These are phyloP conservation scores for Sphaerulina populicola DNA, from an alignment of 2,329 filamentous ascomycete genomes.

Conservation along the genomic window DNA sequence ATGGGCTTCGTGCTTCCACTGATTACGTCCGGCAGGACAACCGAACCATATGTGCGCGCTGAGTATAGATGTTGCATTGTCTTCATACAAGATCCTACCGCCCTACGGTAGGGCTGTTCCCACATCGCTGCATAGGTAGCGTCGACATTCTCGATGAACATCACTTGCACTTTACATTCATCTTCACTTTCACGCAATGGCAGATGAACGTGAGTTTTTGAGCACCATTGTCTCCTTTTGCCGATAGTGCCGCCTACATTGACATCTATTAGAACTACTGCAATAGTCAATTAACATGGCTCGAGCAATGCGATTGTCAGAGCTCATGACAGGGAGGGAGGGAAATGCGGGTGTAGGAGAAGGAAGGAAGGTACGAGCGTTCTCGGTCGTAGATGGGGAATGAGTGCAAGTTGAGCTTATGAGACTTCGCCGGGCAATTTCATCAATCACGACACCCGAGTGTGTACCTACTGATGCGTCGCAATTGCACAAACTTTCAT, in stretches of 20 bases:
- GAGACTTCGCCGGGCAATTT: background rate
- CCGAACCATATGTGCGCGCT: background rate
- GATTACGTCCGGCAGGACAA: background rate
- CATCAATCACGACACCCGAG: background rate
- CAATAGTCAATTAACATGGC: conserved; percentile 55
- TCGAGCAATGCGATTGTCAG: conserved; percentile 53
- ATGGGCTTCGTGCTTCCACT: conserved; percentile 10
- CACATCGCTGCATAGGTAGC: background rate
- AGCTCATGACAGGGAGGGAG: conserved; percentile 50
- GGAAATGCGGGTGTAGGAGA: background rate
- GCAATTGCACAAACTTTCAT: background rate
- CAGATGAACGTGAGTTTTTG: conserved; percentile 45
- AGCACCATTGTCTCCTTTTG: background rate
- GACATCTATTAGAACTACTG: no score
- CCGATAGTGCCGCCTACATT: background rate
- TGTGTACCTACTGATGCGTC: background rate
- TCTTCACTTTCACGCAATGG: conserved; percentile 35
- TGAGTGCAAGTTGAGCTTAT: background rate
- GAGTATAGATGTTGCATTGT: background rate
- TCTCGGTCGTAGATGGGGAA: background rate
- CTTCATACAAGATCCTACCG: conserved; percentile 3
- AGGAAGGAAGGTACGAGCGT: background rate
- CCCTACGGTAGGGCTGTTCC: conserved; percentile 5
- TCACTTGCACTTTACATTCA: background rate
- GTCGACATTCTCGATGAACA: background rate